A percentile compares a stretch with the other conserved stretches of the same genome.
Conservation (phyloP, 345 rosid genomes). For the Ailanthus altissimus region DNA sequence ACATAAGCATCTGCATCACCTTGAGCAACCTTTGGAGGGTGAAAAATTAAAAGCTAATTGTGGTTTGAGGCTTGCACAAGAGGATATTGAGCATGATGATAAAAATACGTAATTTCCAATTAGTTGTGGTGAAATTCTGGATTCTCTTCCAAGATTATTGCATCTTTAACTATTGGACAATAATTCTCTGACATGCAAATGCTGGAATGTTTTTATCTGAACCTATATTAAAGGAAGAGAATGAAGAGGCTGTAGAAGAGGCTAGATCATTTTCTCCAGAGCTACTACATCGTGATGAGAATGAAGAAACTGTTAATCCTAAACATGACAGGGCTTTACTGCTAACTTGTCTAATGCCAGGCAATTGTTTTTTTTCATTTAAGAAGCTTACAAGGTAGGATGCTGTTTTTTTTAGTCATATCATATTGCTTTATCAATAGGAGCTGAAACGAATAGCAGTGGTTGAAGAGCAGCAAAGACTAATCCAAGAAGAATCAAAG, state of each 20-base stretch:
- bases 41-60: no score
- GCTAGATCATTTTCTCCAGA: constrained; percentile 53
- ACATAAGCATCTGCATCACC: constrained; percentile 65
- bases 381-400: neutral
- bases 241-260: no score
- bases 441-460: constrained; percentile 65
- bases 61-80: no score
- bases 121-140: no score
- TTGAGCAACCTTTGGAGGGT: constrained; percentile 48
- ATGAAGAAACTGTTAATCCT: constrained; percentile 86
- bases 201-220: no score
- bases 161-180: no score
- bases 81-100: no score
- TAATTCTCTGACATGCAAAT: no score
- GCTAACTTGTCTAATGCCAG: constrained; percentile 37
- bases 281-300: constrained; percentile 75
- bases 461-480: constrained; percentile 68
- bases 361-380: neutral
- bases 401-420: constrained; percentile 10
- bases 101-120: no score
- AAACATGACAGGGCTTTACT: constrained; percentile 80
- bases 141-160: no score
- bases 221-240: no score
- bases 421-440: constrained; percentile 35
- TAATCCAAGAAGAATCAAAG: constrained; percentile 68